Base-by-base conservation (phyloP, 306 rosid species). In the Casuarina equisetifolia region DNA sequence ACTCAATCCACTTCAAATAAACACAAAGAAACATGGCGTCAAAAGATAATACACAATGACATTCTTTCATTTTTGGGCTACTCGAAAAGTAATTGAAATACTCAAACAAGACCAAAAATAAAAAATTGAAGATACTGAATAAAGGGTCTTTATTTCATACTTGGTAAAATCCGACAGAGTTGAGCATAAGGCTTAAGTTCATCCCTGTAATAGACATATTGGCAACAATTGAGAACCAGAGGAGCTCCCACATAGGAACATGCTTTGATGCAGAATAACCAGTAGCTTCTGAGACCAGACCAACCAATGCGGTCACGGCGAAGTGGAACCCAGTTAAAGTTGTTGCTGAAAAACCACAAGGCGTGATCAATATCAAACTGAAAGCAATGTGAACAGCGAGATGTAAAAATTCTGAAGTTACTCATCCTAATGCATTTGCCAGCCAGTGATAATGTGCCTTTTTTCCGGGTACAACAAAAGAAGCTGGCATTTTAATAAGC, bases 121-220 rank as follows among this genome's bases (percentile, higher is more conserved):
- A 45, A 16, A 50, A 39, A 25, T 25, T 32, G 45, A 36, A 4
- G 36, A 35, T 19, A 50, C 9, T 44, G 15, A 48, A 75, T 51
- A 43, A 76, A 81, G 64, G 3, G 5, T 62, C 25, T 32, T 15
- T 64, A 71, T 74, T 62, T 38, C 79, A 42, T 85, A 89, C 97
- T 81, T 91, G 98, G 88, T 91, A 93, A 78, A 93, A 93, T 44
- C 98, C 98, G 39, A 93, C 98, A 9, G 97, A 93, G 83, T 93
- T 93, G 69, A 93, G 89, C 98, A 93, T 93, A 80, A 93, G 98
- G 83, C 98, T 93, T 48, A 93, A 80, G 87, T 93, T 93, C 98
- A 93, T 93, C 66, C 91, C 96, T 0, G 97, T 89, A 76, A 93
- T 93, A 50, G 98, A 93, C 84, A 82, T 80, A 81, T 93, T 91